These are phyloP conservation scores for Ramalina peruviana DNA, from an alignment of 495 filamentous ascomycete genomes.

Conservation along the genomic window DNA sequence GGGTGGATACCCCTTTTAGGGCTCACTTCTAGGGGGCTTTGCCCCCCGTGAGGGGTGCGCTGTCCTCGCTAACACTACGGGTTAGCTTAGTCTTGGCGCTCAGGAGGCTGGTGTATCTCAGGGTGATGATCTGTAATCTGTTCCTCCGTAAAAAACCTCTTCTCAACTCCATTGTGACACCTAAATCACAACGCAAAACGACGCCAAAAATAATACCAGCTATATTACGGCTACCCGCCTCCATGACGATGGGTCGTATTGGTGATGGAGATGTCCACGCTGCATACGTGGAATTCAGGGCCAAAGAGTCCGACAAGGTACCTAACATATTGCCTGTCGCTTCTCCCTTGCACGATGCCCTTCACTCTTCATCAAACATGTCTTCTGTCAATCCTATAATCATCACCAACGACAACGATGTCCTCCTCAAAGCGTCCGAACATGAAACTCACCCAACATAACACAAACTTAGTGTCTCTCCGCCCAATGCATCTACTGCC, in stretches of 20 bases:
- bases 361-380: background rate
- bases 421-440: background rate
- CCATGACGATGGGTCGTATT: conserved; percentile 36
- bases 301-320: conserved; percentile 48
- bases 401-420: background rate
- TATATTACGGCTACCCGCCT: background rate
- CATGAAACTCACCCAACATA: background rate
- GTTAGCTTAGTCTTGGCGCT: background rate
- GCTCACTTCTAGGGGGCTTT: too few species aligned
- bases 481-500: conserved; percentile 45
- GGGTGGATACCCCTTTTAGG: too few species aligned
- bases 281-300: conserved; percentile 45
- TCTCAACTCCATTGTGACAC: background rate
- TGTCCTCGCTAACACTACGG: too few species aligned
- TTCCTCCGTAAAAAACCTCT: background rate
- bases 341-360: background rate
- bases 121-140: too few species aligned
- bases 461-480: conserved; percentile 35
- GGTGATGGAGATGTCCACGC: conserved; percentile 45
- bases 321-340: conserved; percentile 1
- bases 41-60: too few species aligned
- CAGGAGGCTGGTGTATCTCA: background rate
- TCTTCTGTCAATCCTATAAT: background rate
- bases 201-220: conserved; percentile 3
- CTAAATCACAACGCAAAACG: background rate